phyloP scores from a whole-genome alignment of 306 rosid species.

The Lablab purpureus region DNA sequence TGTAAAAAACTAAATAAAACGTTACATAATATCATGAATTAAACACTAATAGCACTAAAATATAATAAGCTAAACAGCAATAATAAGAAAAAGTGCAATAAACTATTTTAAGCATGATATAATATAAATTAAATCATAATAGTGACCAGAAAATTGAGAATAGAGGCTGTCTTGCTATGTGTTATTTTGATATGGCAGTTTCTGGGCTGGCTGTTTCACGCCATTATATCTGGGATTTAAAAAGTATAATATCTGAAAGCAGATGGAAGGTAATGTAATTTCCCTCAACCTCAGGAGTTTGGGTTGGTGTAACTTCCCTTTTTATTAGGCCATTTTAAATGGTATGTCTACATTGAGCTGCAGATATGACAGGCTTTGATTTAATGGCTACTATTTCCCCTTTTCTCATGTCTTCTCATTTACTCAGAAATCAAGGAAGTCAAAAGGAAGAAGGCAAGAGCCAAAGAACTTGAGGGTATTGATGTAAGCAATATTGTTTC shows the following conservation, averaged over 20 bases:
- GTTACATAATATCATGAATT: background rate
- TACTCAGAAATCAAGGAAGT: constrained; percentile 85
- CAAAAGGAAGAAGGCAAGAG: constrained; percentile 84
- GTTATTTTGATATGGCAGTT: background rate
- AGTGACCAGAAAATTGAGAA: too few relatives aligned
- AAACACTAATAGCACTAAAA: background rate
- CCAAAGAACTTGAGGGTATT: constrained; percentile 96
- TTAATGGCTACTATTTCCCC: background rate
- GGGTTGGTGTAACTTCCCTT: constrained; percentile 3
- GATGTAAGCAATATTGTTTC: constrained; percentile 87
- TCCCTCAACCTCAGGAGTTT: constrained; percentile 5
- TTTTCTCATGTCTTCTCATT: constrained; percentile 21
- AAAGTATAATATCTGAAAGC: background rate
- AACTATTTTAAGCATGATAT: background rate
- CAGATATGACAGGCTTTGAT: constrained; percentile 4
- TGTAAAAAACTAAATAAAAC: background rate
- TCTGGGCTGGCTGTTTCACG: background rate
- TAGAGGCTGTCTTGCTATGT: background rate
- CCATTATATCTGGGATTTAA: background rate
- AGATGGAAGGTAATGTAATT: constrained; percentile 19
- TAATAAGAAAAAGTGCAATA: background rate
- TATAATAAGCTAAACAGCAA: too few relatives aligned
- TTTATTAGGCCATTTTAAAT: constrained; percentile 18
- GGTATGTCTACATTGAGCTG: constrained; percentile 32
- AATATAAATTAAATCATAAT: too few relatives aligned